These are phyloP conservation scores for Syzygium syzygioides DNA, from an alignment of 441 rosid species.

Conservation along the genomic window DNA sequence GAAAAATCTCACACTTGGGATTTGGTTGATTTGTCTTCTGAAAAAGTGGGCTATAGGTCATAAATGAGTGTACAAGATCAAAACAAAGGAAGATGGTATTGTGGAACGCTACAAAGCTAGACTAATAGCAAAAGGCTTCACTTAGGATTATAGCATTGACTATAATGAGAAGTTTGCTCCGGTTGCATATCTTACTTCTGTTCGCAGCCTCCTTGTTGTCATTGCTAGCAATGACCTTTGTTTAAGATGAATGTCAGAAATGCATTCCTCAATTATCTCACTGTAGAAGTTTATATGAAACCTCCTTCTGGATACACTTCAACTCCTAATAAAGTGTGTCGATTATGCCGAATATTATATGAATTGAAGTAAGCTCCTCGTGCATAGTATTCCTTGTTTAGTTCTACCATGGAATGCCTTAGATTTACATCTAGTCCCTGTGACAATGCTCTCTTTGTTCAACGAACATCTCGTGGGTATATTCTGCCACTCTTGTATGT, in stretches of 20 bases:
- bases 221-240: fast-evolving
- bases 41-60: background rate
- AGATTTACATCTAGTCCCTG: background rate
- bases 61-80: background rate
- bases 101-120: background rate
- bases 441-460: background rate
- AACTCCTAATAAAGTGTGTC: background rate
- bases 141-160: background rate
- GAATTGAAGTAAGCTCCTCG: background rate
- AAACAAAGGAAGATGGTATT: background rate
- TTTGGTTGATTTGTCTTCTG: background rate
- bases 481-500: background rate
- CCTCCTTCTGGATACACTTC: background rate
- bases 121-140: background rate
- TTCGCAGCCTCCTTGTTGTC: background rate
- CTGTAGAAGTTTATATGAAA: background rate
- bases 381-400: background rate
- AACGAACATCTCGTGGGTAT: fast-evolving
- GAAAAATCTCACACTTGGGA: background rate
- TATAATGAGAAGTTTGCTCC: background rate
- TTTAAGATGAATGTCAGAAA: background rate
- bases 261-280: background rate
- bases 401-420: background rate
- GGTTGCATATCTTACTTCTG: background rate
- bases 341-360: background rate